A percentile compares a stretch with the other conserved stretches of the same genome.
Evolutionary conservation across 257 asterid species (phyloP).

Genomic region (Pogostemon cablin): DNA sequence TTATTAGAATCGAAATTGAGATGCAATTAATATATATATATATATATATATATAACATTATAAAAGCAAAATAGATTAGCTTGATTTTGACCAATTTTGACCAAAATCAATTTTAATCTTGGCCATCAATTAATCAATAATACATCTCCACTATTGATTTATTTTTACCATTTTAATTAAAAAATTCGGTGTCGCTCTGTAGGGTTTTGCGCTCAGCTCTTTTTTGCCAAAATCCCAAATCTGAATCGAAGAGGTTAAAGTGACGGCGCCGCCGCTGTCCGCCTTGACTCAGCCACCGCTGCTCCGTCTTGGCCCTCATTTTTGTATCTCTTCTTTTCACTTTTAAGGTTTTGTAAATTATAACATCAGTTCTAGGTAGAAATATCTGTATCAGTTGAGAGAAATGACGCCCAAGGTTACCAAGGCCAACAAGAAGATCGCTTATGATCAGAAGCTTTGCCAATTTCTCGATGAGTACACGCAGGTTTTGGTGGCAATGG

Average conservation of each 20-base stretch:
- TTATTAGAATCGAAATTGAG: too few relatives aligned
- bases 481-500: slow-evolving; percentile 71
- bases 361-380: not conserved
- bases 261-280: slow-evolving; percentile 80
- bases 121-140: too few relatives aligned
- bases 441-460: slow-evolving; percentile 78
- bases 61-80: too few relatives aligned
- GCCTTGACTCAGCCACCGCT: slow-evolving; percentile 63
- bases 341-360: slow-evolving; percentile 37
- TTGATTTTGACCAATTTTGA: too few relatives aligned
- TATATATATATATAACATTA: too few relatives aligned
- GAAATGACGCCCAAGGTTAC: slow-evolving; percentile 65
- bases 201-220: slow-evolving; percentile 28
- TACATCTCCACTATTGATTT: too few relatives aligned
- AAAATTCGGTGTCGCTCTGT: slow-evolving; percentile 9
- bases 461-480: slow-evolving; percentile 74
- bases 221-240: slow-evolving; percentile 16
- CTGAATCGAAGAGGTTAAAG: slow-evolving; percentile 59
- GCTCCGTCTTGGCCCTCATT: slow-evolving; percentile 82
- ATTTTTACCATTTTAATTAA: too few relatives aligned
- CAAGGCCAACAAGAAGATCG: slow-evolving; percentile 80
- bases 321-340: slow-evolving; percentile 50
- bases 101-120: too few relatives aligned
- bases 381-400: not conserved
- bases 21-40: too few relatives aligned